Conservation (phyloP, 257 asterid genomes). For the Nicotiana paniculata region DNA sequence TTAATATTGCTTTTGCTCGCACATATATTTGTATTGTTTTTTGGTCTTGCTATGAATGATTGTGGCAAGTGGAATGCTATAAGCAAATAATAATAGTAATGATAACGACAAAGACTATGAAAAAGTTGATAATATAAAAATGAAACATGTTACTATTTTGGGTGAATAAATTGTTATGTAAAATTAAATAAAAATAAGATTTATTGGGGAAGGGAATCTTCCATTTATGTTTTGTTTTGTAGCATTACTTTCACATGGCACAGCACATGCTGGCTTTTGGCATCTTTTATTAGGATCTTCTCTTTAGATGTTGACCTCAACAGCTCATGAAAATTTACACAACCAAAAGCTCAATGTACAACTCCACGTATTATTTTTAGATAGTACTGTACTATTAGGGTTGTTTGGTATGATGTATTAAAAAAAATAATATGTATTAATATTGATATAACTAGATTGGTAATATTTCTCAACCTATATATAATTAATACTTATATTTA, state of each 20-base stretch:
- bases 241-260: slow-evolving; percentile 42
- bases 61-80: neutral
- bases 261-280: slow-evolving; percentile 35
- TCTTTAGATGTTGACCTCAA: slow-evolving; percentile 1
- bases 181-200: neutral
- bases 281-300: slow-evolving; percentile 13
- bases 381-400: too few relatives aligned
- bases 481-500: too few relatives aligned
- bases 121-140: neutral
- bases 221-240: slow-evolving; percentile 28
- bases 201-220: slow-evolving; percentile 17
- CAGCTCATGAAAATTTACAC: neutral
- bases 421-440: too few relatives aligned
- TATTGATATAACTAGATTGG: too few relatives aligned
- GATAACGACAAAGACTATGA: neutral
- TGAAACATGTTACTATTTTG: neutral
- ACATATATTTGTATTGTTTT: slow-evolving; percentile 7
- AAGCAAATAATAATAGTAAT: neutral
- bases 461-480: too few relatives aligned
- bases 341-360: neutral
- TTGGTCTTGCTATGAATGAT: neutral
- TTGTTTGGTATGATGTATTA: too few relatives aligned
- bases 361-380: neutral
- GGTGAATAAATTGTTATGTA: neutral
- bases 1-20: neutral